Base-by-base conservation (phyloP, 495 filamentous ascomycete genomes). In the Trichoderma virens region DNA sequence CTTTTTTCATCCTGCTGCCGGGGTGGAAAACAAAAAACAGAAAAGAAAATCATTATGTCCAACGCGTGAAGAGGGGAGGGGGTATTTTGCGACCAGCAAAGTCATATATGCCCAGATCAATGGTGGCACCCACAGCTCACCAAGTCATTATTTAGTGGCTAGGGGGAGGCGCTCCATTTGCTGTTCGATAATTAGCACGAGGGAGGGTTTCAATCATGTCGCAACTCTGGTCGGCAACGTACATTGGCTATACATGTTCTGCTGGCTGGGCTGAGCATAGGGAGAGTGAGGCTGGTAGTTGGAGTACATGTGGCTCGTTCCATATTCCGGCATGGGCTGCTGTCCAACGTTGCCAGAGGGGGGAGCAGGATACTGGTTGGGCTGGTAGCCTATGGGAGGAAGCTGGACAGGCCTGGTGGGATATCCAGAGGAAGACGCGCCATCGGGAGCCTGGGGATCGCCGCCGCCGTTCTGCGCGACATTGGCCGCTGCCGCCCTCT, bases 321-420 rank as follows among this genome's bases (percentile, higher is more conserved):
- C 76, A 67, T 91, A 91, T 72, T 93, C 89, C 65, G 88, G 82
- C 51, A 86, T 70, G 14, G 69, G 71, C 64, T 82, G 77, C 68
- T 81, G 77, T 2, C 14, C 27, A 65, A 86, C 87, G 66, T 85
- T 85, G 64, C 79, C 82, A 67, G 85, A 84, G 39, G 82, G 73
- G n/a, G 85, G 83, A 45, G 84, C 84, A 31, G 85, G 80, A 70
- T 95, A 94, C 63, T 88, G 87, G 51, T 79, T 78, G 31, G 86
- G 81, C 70, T 87, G 84, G 70, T 94, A 96, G 8, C 89, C 91
- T 72, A 97, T 93, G 9, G 92, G 92, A 25, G 92, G 92, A 23
- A 97, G 79, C 71, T 93, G 90, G 20, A 81, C 79, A 66, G 88
- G 84, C 31, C 85, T 81, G 34, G 81, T 81, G 67, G 81, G 78